Base-by-base conservation (phyloP, 805 yeast species). In the Clavispora santaluciae region DNA sequence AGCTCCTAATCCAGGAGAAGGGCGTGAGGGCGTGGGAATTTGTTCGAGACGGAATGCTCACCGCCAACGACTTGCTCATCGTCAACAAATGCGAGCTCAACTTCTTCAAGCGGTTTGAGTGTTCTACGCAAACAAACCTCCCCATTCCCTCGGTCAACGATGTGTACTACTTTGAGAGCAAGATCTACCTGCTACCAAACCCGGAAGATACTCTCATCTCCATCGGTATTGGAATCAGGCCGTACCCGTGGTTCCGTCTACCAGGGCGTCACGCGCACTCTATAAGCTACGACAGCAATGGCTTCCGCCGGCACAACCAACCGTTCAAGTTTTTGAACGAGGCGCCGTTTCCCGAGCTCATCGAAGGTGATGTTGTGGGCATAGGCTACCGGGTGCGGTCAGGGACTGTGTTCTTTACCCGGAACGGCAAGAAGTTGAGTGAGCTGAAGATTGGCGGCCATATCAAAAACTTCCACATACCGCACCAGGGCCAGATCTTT, bases 11-110 rank as follows among this genome's bases (percentile, higher is more conserved):
- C 21, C 95, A 88, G 50, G 95, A 88, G 48, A 89, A 87, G 57
- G 96, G 95, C 2, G 83, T 90, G 1, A 64, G 73, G 12, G 98
- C 97, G 1, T 90, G 95, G 86, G 95, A 90, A 53, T 91, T 93
- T 56, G 72, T 69, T 39, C 79, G 82, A 17, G 75, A 75, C 54
- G 60, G 70, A 8, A 73, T 75, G 61, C 60, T 78, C 23, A 77
- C 75, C 46, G 74, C 71, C 62, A 79, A 71, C 54, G 78, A 73
- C 48, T 72, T 78, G 40, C 49, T 76, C 28, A 84, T 91, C 5
- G 73, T 78, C 29, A 84, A 84, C 56, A 81, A 84, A 53, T 59
- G 72, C 3, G 87, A 82, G 55, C 60, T 83, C 36, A 73, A 75
- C 22, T 81, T 81, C 50, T 61, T 71, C 50, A 74, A 75, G 53